Evolutionary conservation across 148 eudicot species (phyloP), one percentile per base, ranked within the genome.

Genomic region (Heliosperma pusillum): DNA sequence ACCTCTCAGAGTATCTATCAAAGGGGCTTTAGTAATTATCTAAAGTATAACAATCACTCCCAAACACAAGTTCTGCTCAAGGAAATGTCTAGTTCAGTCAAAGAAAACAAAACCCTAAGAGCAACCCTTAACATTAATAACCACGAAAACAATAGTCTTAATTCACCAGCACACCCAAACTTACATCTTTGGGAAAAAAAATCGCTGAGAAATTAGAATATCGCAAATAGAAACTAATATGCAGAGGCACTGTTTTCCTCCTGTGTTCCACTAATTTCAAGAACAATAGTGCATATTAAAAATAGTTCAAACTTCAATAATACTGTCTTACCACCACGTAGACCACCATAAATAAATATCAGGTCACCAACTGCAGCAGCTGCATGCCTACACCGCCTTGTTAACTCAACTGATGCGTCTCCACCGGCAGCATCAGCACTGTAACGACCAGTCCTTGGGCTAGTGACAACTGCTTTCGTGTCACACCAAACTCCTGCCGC

Each of bases 401-500:
- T 95, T 79, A 95, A 78, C 86, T 95, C 98, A 82, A 95, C 97
- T 45, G 97, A 93, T 52, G 98, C 97, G 79, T 92, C 98, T 77
- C 97, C 97, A 47, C 98, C 98, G 79, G 98, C 98, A 79, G 97
- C 98, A 87, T 95, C 98, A 74, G 96, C 97, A 84, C 98, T 95
- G 76, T 86, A 92, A 72, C 86, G 93, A 76, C 97, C 97, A 65
- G 97, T 89, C 83, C 97, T 90, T 30, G 98, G 97, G 83, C 82
- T 89, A 69, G 98, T 95, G 74, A 95, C 98, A 78, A 95, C 97
- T 33, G 97, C 89, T 74, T 92, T 95, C 29, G 93, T 92, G 80
- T 95, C 97, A 84, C 97, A 92, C 98, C 98, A 95, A 71, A 92
- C 98, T 68, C 98, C 98, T 69, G 98, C 98, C 10, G 98, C 98